These are phyloP conservation scores for Penicillium lividum DNA, from an alignment of 495 filamentous ascomycete species.

Conservation along the genomic window DNA sequence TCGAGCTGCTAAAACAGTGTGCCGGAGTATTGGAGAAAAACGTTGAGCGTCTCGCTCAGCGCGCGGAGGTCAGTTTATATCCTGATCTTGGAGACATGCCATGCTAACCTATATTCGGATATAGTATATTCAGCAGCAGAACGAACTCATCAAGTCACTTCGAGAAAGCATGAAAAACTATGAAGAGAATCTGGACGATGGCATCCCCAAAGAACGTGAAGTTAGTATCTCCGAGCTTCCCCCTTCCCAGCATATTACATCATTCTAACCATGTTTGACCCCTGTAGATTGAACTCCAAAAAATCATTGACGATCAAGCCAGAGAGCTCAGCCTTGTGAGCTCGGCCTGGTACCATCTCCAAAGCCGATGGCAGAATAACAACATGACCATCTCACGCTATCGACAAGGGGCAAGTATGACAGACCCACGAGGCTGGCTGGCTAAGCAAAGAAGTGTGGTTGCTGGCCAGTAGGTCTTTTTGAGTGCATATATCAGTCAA, in stretches of 20 bases:
- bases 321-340: slow-evolving; percentile 83
- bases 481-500: not conserved
- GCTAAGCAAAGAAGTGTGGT: slow-evolving; percentile 82
- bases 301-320: slow-evolving; percentile 65
- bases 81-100: not conserved
- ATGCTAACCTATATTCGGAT: slow-evolving; percentile 15
- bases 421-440: slow-evolving; percentile 86
- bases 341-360: slow-evolving; percentile 90
- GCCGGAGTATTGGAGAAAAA: slow-evolving; percentile 48
- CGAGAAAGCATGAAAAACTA: slow-evolving; percentile 55
- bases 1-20: slow-evolving; percentile 46
- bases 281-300: slow-evolving; percentile 54
- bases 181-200: slow-evolving; percentile 45
- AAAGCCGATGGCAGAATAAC: slow-evolving; percentile 82
- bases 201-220: slow-evolving; percentile 52
- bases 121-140: slow-evolving; percentile 63
- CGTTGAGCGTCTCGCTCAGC: slow-evolving; percentile 46
- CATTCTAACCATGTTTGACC: not conserved
- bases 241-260: not conserved
- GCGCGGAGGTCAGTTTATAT: slow-evolving; percentile 45
- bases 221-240: slow-evolving; percentile 27
- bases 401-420: slow-evolving; percentile 57
- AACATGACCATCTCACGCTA: slow-evolving; percentile 63
- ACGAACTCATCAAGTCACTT: slow-evolving; percentile 58
- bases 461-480: slow-evolving; percentile 39